Evolutionary conservation across 345 rosid species (phyloP), one percentile per base, ranked within the genome.

Genomic region (Ceriops decandra): DNA sequence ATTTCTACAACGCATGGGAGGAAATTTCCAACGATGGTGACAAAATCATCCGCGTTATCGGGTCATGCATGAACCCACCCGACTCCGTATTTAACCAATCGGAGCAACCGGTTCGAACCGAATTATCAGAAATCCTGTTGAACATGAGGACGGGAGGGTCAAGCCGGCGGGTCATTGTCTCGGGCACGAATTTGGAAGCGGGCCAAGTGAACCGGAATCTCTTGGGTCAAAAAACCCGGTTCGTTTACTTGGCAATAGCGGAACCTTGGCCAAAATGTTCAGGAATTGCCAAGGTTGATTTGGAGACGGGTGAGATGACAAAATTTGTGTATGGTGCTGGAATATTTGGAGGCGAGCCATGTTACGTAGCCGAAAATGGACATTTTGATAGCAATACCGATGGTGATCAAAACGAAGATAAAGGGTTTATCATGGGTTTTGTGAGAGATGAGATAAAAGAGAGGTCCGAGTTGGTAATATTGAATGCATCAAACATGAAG

Each of bases 1-100:
- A 90, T 79, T 60, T 89, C 22, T 89, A 85, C 85, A 91, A 89
- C 60, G 86, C 93, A 22, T 89, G 97, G 97, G 96, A 91, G 57
- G 95, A 86, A 73, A 73, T 0, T 22, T 63, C 70, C 2, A 72
- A 62, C 1, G 60, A 65, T 2, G 85, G 86, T 5, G 86, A 82
- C 26, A 70, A 79, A 32, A 70, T 75, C 30, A 54, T 87, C 1
- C 81, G 79, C 0, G 81, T 85, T 2, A 76, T 87, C 61, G 93
- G 93, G 19, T 89, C 95, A 5, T 89, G 97, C 70, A 86, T 89
- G 93, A 78, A 70, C 78, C 95, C 91, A 8, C 87, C 96, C 10
- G 90, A 86, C 28, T 85, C 87, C 11, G 70, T 89, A 17, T 89
- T 89, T 75, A 83, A 79, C 70, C 89, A 87, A 60, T 72, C 80